A percentile compares a stretch with the other conserved stretches of the same genome.
Conservation (phyloP, 129 eudicot genomes). For the Silybum marianum region DNA sequence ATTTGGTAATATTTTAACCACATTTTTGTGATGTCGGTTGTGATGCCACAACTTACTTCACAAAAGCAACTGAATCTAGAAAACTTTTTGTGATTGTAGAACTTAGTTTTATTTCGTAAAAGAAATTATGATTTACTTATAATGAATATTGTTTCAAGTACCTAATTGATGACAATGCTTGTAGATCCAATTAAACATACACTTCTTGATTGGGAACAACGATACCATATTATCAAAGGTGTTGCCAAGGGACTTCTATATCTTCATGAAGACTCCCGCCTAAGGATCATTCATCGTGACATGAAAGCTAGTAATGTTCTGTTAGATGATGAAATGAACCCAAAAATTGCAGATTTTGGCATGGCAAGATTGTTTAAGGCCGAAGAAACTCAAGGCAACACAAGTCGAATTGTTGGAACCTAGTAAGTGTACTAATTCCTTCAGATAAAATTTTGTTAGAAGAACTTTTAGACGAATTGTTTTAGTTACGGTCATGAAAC, state of each 20-base stretch:
- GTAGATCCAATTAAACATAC: constrained; percentile 6
- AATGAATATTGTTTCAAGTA: neutral
- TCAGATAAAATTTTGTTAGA: neutral
- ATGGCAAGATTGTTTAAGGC: constrained; percentile 24
- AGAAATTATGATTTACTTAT: neutral
- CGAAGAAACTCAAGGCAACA: constrained; percentile 27
- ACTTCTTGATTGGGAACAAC: constrained; percentile 11
- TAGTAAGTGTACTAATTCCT: constrained; percentile 12
- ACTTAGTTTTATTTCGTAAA: no score
- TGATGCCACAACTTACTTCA: no score
- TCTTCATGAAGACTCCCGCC: constrained; percentile 35
- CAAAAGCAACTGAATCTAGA: no score
- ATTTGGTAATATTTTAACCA: no score
- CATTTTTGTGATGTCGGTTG: no score
- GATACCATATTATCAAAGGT: constrained; percentile 29
- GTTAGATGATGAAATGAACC: constrained; percentile 33
- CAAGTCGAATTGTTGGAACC: constrained; percentile 34
- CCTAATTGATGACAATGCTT: neutral
- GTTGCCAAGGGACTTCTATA: constrained; percentile 19
- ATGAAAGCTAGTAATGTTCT: constrained; percentile 19
- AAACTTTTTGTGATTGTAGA: no score
- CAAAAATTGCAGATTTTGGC: constrained; percentile 43
- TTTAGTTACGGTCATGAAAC: neutral
- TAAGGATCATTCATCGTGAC: neutral
- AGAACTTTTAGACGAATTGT: neutral